phyloP scores from a whole-genome alignment of 192 early-diverging fungal species.

The Phycomyces nitens region DNA sequence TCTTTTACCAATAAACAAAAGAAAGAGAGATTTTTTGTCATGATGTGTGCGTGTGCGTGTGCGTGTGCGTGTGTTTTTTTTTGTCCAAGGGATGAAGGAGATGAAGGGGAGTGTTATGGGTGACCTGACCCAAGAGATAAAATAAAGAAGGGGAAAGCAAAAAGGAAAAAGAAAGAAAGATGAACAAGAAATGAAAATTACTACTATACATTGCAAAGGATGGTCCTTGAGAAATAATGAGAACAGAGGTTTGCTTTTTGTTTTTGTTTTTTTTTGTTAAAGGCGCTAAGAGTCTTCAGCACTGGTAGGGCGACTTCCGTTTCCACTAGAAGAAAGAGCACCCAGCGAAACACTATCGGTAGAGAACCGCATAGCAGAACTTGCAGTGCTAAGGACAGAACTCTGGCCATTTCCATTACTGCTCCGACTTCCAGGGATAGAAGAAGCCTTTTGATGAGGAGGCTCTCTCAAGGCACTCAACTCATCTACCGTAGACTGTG shows the following conservation, averaged over 20 bases:
- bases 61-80: too few relatives aligned
- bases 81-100: too few relatives aligned
- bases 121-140: not conserved
- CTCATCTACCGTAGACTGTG: conserved; percentile 76
- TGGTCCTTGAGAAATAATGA: not conserved
- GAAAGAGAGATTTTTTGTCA: too few relatives aligned
- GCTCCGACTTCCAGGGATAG: conserved; percentile 5
- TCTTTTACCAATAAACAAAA: too few relatives aligned
- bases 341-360: conserved; percentile 19
- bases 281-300: conserved; percentile 27
- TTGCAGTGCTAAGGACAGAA: conserved; percentile 30
- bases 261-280: too few relatives aligned
- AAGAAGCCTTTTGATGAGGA: conserved; percentile 22
- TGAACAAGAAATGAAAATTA: not conserved
- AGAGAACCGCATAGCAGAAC: conserved; percentile 27
- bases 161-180: not conserved
- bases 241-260: too few relatives aligned
- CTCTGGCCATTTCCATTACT: conserved; percentile 29
- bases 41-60: too few relatives aligned
- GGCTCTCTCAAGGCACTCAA: conserved; percentile 65
- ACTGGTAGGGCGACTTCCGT: conserved; percentile 40
- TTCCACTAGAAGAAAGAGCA: conserved; percentile 27
- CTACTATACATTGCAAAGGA: not conserved
- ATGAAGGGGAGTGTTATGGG: not conserved
- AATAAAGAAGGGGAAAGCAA: not conserved